Percentiles rank a stretch among this genome's conserved stretches.
phyloP scores from a whole-genome alignment of 2,329 filamentous ascomycete species.

The Aspergillus fructus region DNA sequence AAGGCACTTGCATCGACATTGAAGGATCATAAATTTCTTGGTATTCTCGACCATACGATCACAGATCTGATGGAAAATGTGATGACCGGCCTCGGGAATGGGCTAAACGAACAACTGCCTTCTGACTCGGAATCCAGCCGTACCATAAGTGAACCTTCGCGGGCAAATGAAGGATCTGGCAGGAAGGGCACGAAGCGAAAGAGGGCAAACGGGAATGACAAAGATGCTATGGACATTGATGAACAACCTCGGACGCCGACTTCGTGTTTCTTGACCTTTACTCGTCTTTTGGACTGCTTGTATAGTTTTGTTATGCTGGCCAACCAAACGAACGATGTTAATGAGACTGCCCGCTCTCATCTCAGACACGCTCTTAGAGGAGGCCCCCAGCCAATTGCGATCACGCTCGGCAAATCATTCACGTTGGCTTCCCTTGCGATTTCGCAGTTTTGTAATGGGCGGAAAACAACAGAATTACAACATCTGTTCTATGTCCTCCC shows the following conservation, averaged over 20 bases:
- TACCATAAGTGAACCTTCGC: constrained; percentile 31
- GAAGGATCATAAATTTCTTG: constrained; percentile 66
- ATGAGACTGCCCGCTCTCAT: constrained; percentile 37
- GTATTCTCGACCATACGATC: constrained; percentile 65
- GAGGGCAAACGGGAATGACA: constrained; percentile 27
- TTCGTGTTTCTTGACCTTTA: constrained; percentile 35
- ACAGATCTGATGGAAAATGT: constrained; percentile 50
- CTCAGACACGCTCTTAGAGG: constrained; percentile 40
- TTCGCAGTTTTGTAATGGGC: constrained; percentile 28
- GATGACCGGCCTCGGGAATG: constrained; percentile 26
- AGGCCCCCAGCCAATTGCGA: constrained; percentile 34
- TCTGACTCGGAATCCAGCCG: constrained; percentile 37
- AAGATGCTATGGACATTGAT: constrained; percentile 33
- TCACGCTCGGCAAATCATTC: constrained; percentile 38
- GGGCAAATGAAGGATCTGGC: constrained; percentile 19
- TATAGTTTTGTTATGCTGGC: constrained; percentile 31
- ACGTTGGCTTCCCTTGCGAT: constrained; percentile 32
- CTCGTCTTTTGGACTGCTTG: constrained; percentile 34
- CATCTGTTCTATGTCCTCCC: constrained; percentile 36
- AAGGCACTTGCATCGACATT: constrained; percentile 70
- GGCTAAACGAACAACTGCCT: constrained; percentile 20
- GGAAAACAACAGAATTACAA: constrained; percentile 32
- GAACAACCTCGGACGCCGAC: constrained; percentile 28
- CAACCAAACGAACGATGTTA: constrained; percentile 26
- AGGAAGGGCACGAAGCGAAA: constrained; percentile 40